Evolutionary conservation across 2,329 filamentous ascomycete genomes (phyloP).

Genomic region (Talaromyces albobiverticillius): DNA sequence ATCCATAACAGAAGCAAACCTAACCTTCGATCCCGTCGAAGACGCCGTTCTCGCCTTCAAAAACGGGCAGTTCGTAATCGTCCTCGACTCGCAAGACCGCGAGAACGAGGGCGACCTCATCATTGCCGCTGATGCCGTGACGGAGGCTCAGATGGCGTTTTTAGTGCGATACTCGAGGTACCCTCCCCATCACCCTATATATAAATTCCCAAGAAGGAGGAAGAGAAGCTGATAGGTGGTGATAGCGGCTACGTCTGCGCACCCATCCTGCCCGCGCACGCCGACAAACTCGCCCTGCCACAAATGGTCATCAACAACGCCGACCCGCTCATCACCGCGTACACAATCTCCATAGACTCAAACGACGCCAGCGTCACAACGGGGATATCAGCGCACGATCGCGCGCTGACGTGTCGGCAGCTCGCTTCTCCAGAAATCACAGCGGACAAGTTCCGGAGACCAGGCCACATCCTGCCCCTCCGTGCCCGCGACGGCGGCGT

Average conservation of each 20-base stretch:
- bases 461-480: conserved; percentile 88
- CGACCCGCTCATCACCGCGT: conserved; percentile 87
- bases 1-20: conserved; percentile 24
- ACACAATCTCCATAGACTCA: conserved; percentile 86
- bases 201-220: too few species aligned
- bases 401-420: conserved; percentile 73
- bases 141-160: conserved; percentile 89
- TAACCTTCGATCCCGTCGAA: conserved; percentile 42
- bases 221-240: too few species aligned
- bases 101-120: conserved; percentile 99
- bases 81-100: conserved; percentile 85
- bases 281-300: conserved; percentile 70
- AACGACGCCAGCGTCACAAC: conserved; percentile 71
- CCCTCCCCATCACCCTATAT: not conserved
- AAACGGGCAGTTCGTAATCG: conserved; percentile 88
- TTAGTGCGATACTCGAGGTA: conserved; percentile 81
- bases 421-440: conserved; percentile 66
- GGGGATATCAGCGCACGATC: conserved; percentile 86
- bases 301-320: conserved; percentile 82
- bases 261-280: conserved; percentile 69
- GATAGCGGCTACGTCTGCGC: conserved; percentile 82
- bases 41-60: conserved; percentile 42
- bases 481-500: conserved; percentile 77
- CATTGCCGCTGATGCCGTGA: conserved; percentile 82
- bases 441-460: conserved; percentile 67